phyloP scores from a whole-genome alignment of 345 rosid species.

The Brassica juncea region DNA sequence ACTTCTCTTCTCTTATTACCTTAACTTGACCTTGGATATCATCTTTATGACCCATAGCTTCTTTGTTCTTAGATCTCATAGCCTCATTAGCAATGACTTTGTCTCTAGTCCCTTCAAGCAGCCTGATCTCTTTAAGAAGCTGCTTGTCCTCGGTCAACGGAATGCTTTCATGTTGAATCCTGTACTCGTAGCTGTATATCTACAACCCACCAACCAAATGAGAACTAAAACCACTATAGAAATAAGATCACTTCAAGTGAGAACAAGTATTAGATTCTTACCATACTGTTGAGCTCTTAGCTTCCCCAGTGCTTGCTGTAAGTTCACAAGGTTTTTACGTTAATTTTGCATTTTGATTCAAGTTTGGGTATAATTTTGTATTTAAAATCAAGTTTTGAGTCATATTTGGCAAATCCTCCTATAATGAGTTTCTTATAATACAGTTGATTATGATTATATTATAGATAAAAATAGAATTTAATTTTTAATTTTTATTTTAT shows the following conservation, averaged over 20 bases:
- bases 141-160: conserved; percentile 90
- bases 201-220: conserved; percentile 41
- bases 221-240: neutral
- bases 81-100: conserved; percentile 86
- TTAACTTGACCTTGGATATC: conserved; percentile 89
- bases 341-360: no score
- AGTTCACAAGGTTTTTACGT: no score
- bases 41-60: conserved; percentile 84
- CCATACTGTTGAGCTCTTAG: conserved; percentile 79
- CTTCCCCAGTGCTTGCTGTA: conserved; percentile 81
- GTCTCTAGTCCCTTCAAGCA: conserved; percentile 92
- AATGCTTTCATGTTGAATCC: conserved; percentile 93
- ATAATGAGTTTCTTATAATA: no score
- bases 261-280: conserved; percentile 29
- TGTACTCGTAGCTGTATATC: conserved; percentile 78
- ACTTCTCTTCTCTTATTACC: conserved; percentile 49
- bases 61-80: conserved; percentile 78
- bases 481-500: no score
- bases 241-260: neutral
- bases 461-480: no score
- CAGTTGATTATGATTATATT: no score
- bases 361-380: no score
- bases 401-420: no score
- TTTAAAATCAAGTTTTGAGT: no score
- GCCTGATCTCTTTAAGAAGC: conserved; percentile 83